Percentiles rank a stretch among this genome's conserved stretches.
Evolutionary conservation across 164 flowering plant species (phyloP).

Genomic region (Vitis rupestris): DNA sequence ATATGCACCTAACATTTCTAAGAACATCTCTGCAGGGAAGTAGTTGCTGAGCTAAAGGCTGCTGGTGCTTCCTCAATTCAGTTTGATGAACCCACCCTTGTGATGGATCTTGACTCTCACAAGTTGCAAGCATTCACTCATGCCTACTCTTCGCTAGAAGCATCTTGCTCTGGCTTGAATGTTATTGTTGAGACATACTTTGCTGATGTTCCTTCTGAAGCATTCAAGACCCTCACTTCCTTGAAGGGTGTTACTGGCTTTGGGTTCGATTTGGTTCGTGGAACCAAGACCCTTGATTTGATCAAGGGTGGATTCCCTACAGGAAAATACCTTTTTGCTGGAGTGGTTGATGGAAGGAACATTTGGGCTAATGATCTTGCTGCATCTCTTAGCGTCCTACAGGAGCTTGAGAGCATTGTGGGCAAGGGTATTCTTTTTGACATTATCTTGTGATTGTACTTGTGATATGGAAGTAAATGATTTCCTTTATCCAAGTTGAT

Average conservation of each 20-base stretch:
- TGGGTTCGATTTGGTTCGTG: slow-evolving; percentile 76
- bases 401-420: slow-evolving; percentile 58
- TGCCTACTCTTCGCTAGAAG: slow-evolving; percentile 62
- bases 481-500: not conserved
- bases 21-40: slow-evolving; percentile 43
- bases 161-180: slow-evolving; percentile 54
- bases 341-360: slow-evolving; percentile 80
- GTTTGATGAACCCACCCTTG: slow-evolving; percentile 71
- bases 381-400: slow-evolving; percentile 46
- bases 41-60: slow-evolving; percentile 56
- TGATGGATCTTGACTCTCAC: slow-evolving; percentile 62
- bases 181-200: slow-evolving; percentile 63
- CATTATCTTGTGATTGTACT: not conserved
- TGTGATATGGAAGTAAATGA: not conserved
- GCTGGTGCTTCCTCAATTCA: slow-evolving; percentile 81
- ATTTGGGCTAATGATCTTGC: slow-evolving; percentile 80
- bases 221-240: slow-evolving; percentile 51
- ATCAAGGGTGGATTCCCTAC: slow-evolving; percentile 57
- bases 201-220: slow-evolving; percentile 58
- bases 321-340: slow-evolving; percentile 70
- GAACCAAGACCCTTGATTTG: slow-evolving; percentile 60
- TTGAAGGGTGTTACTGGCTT: slow-evolving; percentile 59
- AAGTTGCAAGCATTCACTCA: slow-evolving; percentile 51
- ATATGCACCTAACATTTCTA: too few species aligned
- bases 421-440: slow-evolving; percentile 56